Conservation (phyloP, 805 yeast species). For the Ogataea haglerorum region DNA sequence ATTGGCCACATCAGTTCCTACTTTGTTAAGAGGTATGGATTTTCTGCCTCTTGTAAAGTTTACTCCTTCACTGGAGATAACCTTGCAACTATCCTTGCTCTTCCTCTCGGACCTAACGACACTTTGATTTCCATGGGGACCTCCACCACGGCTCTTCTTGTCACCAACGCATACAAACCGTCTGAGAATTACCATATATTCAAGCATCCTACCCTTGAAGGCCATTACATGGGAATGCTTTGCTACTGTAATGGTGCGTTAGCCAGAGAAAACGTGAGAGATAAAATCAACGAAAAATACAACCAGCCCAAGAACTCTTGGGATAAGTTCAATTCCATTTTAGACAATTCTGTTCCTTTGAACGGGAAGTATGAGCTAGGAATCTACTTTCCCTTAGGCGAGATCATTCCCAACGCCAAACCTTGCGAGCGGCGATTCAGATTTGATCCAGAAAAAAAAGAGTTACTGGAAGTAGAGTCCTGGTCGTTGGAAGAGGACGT, state of each 20-base stretch:
- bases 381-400: conserved; percentile 84
- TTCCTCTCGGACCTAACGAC: conserved; percentile 75
- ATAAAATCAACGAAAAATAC: conserved; percentile 51
- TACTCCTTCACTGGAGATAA: conserved; percentile 89
- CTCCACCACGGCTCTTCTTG: conserved; percentile 81
- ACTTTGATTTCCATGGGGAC: conserved; percentile 83
- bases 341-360: conserved; percentile 36
- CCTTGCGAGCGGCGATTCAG: conserved; percentile 58
- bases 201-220: conserved; percentile 76
- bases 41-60: conserved; percentile 52
- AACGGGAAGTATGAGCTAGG: conserved; percentile 53
- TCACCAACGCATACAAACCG: conserved; percentile 75
- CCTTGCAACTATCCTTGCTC: conserved; percentile 78
- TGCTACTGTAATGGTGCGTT: conserved; percentile 90
- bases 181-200: conserved; percentile 82
- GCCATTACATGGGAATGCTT: conserved; percentile 88
- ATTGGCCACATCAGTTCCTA: conserved; percentile 56
- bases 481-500: conserved; percentile 66
- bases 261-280: conserved; percentile 76
- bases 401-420: conserved; percentile 78
- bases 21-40: conserved; percentile 63
- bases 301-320: conserved; percentile 39
- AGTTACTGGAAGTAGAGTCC: conserved; percentile 32
- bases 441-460: conserved; percentile 32
- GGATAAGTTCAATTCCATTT: conserved; percentile 56